Conservation (phyloP, 768 basidiomycete species). For the Tricholoma sp. region DNA sequence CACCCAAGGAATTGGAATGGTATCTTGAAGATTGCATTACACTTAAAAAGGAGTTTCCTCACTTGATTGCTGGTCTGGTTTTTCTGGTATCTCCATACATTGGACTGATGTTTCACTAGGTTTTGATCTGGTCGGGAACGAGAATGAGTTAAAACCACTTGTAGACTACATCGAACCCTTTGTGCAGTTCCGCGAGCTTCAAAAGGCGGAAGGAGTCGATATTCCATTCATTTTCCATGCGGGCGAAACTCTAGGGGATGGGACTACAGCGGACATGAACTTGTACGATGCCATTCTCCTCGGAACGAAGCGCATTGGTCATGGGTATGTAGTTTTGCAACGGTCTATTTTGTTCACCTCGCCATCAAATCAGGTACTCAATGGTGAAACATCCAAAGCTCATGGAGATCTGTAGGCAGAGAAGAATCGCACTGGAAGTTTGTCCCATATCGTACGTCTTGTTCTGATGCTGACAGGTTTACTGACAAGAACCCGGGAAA, state of each 20-base stretch:
- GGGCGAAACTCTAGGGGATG: conserved; percentile 78
- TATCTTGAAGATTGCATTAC: conserved; percentile 71
- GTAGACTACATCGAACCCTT: conserved; percentile 59
- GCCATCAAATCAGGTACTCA: conserved; percentile 49
- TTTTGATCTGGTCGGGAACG: conserved; percentile 79
- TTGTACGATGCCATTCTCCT: conserved; percentile 75
- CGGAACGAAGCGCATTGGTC: conserved; percentile 76
- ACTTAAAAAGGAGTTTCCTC: conserved; percentile 69
- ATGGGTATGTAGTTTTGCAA: conserved; percentile 45
- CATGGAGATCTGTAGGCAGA: conserved; percentile 60
- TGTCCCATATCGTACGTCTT: conserved; percentile 74
- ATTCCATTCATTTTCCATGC: conserved; percentile 80
- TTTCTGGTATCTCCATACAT: background rate
- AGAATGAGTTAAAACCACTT: conserved; percentile 55
- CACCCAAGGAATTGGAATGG: conserved; percentile 53
- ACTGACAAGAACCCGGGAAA: background rate
- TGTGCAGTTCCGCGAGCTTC: conserved; percentile 50
- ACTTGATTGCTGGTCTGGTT: conserved; percentile 58
- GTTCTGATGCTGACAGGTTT: background rate
- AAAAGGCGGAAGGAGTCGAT: conserved; percentile 51
- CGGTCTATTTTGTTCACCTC: background rate
- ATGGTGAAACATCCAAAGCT: conserved; percentile 73
- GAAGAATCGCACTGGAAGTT: conserved; percentile 62
- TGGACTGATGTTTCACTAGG: conserved; percentile 33
- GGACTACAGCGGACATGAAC: conserved; percentile 63